Evolutionary conservation across 208 protist genomes (phyloP), one percentile per base, ranked within the genome.

Genomic region (Leishmania amazonensis): DNA sequence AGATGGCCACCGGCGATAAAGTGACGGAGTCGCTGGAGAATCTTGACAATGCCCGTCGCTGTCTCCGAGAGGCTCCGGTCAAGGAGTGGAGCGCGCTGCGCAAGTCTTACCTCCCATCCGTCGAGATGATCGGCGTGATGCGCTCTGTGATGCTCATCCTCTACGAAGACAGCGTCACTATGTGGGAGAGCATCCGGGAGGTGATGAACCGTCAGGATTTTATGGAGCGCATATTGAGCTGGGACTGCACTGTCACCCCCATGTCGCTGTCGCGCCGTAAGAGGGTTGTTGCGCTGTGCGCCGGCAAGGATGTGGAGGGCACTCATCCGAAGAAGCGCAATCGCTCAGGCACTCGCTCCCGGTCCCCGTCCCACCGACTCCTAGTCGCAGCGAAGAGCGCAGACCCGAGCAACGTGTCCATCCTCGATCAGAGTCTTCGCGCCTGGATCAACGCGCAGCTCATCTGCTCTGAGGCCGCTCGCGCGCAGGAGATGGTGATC

Each of bases 361-460:
- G 40, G 58, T 75, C 75, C 57, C 53, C 72, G 19, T 57, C 81
- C n/a, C 54, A 28, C 68, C 60, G 76, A 42, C 74, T 81, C 65
- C 9, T 78, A 70, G 64, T 80, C 2, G 73, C 72, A 9, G 73
- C 74, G 45, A 64, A 81, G 75, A 82, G 81, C 79, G 35, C 78
- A 6, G 80, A 76, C 8, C 35, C 81, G 40, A 84, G 80, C 24
- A 65, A 62, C 17, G n/a, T 89, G 15, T 62, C 78, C 1, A 42
- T 67, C 28, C 75, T 95, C 21, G 88, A 92, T 76, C 57, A 81
- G 53, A 79, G 79, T 40, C 64, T 93, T 42, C 86, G 88, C 24
- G 75, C 70, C 35, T 96, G 90, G 91, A 83, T 96, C 60, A 87
- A 90, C 76, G 88, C 89, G 47, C 93, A 96, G 85, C 67, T 96